phyloP scores from a whole-genome alignment of 1,284 basidiomycete genomes.

The Puccinia hordei region DNA sequence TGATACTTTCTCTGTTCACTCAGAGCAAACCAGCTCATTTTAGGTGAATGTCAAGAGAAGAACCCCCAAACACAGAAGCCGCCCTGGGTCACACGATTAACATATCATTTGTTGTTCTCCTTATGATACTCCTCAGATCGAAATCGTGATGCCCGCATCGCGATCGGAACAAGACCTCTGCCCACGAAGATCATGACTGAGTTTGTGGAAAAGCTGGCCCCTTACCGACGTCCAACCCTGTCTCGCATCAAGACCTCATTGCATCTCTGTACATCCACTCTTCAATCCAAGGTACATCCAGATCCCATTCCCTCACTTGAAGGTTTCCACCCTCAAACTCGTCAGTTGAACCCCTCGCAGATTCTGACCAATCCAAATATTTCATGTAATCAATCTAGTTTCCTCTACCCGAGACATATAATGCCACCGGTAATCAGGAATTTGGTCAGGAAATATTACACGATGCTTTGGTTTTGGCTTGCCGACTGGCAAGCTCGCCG shows the following conservation, averaged over 20 bases:
- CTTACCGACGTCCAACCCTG: constrained; percentile 3
- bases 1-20: no score
- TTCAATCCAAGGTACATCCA: constrained; percentile 20
- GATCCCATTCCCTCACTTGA: not conserved
- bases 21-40: constrained; percentile 13
- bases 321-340: not conserved
- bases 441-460: constrained; percentile 33
- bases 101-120: not conserved
- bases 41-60: not conserved
- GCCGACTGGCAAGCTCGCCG: constrained; percentile 26
- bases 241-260: constrained; percentile 27
- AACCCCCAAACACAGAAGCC: no score
- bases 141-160: constrained; percentile 38
- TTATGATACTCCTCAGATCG: not conserved
- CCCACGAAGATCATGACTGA: constrained; percentile 27
- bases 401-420: constrained; percentile 24
- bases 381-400: constrained; percentile 5
- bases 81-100: no score
- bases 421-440: not conserved
- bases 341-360: no score
- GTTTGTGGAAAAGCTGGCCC: constrained; percentile 36
- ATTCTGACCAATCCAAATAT: no score
- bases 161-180: constrained; percentile 30
- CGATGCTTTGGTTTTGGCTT: constrained; percentile 30
- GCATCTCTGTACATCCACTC: constrained; percentile 37